A percentile compares a stretch with the other conserved stretches of the same genome.
These are phyloP conservation scores for Vigna trinervia DNA, from an alignment of 306 rosid species.

Conservation along the genomic window DNA sequence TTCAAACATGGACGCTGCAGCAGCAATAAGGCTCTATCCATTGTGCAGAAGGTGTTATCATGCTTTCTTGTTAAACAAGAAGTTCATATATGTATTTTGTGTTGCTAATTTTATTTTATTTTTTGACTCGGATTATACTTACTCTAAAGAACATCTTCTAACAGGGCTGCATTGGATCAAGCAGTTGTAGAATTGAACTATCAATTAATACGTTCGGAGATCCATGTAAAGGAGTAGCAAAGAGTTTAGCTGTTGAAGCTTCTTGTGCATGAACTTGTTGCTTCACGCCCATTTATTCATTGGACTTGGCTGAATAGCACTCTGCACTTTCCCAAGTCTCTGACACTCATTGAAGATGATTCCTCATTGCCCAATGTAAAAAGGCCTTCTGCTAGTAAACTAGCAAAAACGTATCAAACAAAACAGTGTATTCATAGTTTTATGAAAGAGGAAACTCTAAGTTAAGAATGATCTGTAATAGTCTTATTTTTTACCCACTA, in stretches of 20 bases:
- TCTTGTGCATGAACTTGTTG: constrained; percentile 56
- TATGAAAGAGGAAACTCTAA: background rate
- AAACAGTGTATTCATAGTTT: too few species aligned
- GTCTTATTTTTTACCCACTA: background rate
- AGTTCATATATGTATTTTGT: background rate
- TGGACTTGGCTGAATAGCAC: background rate
- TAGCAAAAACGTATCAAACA: too few species aligned
- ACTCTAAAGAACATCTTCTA: constrained; percentile 17
- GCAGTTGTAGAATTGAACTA: constrained; percentile 68
- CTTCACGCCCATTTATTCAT: constrained; percentile 9
- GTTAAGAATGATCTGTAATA: background rate
- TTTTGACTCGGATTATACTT: background rate
- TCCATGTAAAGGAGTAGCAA: constrained; percentile 77
- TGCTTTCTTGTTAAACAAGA: background rate
- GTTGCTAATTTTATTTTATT: background rate
- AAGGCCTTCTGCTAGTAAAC: background rate
- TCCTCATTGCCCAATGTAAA: background rate
- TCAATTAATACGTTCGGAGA: constrained; percentile 67
- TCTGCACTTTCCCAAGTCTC: background rate
- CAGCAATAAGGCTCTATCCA: constrained; percentile 63
- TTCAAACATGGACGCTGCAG: constrained; percentile 73
- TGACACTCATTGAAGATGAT: background rate
- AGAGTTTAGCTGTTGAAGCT: constrained; percentile 93
- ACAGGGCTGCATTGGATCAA: constrained; percentile 90
- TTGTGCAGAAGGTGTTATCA: constrained; percentile 68